Evolutionary conservation across 805 yeast genomes (phyloP).

Genomic region (Candida koratica): DNA sequence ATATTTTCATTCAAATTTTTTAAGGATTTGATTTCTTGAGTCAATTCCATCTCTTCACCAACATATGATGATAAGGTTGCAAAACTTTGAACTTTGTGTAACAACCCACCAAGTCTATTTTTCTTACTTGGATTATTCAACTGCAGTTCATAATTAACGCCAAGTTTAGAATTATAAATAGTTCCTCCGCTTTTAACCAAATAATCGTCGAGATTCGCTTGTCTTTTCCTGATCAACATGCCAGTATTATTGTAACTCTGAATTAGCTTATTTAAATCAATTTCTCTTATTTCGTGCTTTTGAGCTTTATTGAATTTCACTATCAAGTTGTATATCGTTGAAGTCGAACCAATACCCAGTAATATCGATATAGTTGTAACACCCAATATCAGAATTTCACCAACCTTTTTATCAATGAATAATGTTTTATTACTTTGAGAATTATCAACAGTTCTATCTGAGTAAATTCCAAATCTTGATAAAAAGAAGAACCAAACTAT

Average conservation of each 20-base stretch:
- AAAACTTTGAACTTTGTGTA: slow-evolving; percentile 40
- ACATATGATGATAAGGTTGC: slow-evolving; percentile 26
- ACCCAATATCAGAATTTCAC: slow-evolving; percentile 46
- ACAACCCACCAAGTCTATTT: slow-evolving; percentile 26
- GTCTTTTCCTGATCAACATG: slow-evolving; percentile 31
- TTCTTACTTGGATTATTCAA: slow-evolving; percentile 5
- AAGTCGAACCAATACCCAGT: slow-evolving; percentile 50
- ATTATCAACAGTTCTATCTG: slow-evolving; percentile 12
- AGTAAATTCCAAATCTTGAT: slow-evolving; percentile 28
- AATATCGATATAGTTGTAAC: slow-evolving; percentile 47
- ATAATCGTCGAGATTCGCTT: slow-evolving; percentile 25
- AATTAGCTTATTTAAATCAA: slow-evolving; percentile 31
- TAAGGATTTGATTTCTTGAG: slow-evolving; percentile 38
- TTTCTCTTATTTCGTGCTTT: slow-evolving; percentile 20
- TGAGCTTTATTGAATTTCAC: neutral
- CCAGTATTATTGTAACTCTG: slow-evolving; percentile 42
- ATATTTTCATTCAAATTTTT: slow-evolving; percentile 26
- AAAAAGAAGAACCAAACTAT: slow-evolving; percentile 32
- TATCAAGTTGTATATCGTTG: slow-evolving; percentile 35
- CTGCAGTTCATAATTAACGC: neutral
- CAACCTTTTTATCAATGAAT: slow-evolving; percentile 37
- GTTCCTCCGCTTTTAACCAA: slow-evolving; percentile 23
- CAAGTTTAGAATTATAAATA: slow-evolving; percentile 20
- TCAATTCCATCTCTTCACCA: slow-evolving; percentile 24
- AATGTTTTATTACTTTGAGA: slow-evolving; percentile 3